Conservation (phyloP, 148 eudicot species). For the Camellia japonica region DNA sequence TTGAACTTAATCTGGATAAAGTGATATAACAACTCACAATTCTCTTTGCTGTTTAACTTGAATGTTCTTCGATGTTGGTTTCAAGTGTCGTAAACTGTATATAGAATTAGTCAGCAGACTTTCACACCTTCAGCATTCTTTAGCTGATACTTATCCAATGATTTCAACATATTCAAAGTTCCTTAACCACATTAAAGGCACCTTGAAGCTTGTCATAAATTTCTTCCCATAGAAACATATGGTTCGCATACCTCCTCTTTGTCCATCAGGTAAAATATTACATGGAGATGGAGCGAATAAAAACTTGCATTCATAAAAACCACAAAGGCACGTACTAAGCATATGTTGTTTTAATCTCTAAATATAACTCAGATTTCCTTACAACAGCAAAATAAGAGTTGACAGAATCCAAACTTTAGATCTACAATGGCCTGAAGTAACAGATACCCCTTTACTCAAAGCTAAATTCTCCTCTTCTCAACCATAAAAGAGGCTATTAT, state of each 20-base stretch:
- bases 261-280: conserved; percentile 13
- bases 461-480: conserved; percentile 10
- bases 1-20: neutral
- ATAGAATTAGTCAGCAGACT: neutral
- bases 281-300: conserved; percentile 18
- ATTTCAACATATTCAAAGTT: conserved; percentile 9
- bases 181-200: conserved; percentile 14
- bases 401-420: conserved; percentile 20
- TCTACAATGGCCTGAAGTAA: neutral
- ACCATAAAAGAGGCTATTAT: conserved; percentile 10
- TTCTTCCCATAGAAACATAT: conserved; percentile 10
- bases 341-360: conserved; percentile 12
- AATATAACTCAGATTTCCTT: conserved; percentile 18
- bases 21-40: neutral
- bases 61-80: neutral
- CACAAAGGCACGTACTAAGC: conserved; percentile 15
- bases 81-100: neutral
- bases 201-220: neutral
- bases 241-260: conserved; percentile 4
- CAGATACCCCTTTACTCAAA: conserved; percentile 14
- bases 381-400: conserved; percentile 21
- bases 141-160: conserved; percentile 17
- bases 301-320: conserved; percentile 22
- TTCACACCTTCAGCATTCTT: conserved; percentile 12
- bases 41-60: neutral